These are phyloP conservation scores for Fusarium begoniae DNA, from an alignment of 2,329 filamentous ascomycete genomes.

Conservation along the genomic window DNA sequence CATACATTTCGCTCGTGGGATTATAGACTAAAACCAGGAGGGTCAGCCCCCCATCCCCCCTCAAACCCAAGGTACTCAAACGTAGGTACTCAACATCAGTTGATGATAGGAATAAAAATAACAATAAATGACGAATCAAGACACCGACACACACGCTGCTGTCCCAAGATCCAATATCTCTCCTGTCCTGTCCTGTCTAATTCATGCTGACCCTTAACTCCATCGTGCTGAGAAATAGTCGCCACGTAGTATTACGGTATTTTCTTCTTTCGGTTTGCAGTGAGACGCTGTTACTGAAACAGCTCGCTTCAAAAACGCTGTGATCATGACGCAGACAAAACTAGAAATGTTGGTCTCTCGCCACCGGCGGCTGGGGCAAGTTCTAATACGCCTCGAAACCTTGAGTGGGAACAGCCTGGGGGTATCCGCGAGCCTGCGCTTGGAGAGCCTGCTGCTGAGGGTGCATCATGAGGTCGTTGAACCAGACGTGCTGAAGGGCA, in stretches of 20 bases:
- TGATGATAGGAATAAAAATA: conserved; percentile 1
- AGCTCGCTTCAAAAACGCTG: conserved; percentile 5
- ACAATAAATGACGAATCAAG: conserved; percentile 10
- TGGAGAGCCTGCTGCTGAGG: conserved; percentile 57
- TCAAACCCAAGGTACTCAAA: background rate
- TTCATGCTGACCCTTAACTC: conserved; percentile 38
- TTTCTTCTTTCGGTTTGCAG: conserved; percentile 9
- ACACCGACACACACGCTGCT: conserved; percentile 11
- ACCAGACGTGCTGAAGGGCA: conserved; percentile 92
- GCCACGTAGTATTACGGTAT: conserved; percentile 16
- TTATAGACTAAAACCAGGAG: conserved; percentile 10
- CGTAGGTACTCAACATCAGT: conserved; percentile 21
- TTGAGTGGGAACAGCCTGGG: conserved; percentile 52
- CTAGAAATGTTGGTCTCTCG: conserved; percentile 1
- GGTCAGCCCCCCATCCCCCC: conserved; percentile 7
- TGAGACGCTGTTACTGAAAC: conserved; percentile 1
- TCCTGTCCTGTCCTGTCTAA: conserved; percentile 33
- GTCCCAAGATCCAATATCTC: conserved; percentile 29
- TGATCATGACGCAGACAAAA: background rate
- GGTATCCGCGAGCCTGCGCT: conserved; percentile 53
- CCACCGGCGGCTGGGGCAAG: background rate
- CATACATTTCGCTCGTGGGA: conserved; percentile 28
- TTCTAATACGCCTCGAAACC: conserved; percentile 50
- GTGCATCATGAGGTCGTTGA: conserved; percentile 74
- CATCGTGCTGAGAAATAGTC: conserved; percentile 27